phyloP scores from a whole-genome alignment of 2,329 filamentous ascomycete genomes.

The Penicillium nordicum region DNA sequence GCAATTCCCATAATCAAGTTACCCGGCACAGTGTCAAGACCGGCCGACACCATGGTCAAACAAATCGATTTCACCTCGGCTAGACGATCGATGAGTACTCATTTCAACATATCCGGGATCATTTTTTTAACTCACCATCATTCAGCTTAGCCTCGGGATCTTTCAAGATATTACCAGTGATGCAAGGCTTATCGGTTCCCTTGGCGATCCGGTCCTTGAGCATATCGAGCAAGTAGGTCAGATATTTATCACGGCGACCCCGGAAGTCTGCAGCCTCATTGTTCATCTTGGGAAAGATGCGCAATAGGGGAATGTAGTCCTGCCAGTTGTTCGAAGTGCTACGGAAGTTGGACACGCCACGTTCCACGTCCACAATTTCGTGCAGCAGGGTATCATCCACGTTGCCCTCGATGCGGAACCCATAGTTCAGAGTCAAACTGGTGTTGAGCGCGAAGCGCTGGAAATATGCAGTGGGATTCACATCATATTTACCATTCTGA shows the following conservation, averaged over 20 bases:
- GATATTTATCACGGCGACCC: constrained; percentile 63
- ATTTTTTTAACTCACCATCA: constrained; percentile 48
- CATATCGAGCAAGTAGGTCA: constrained; percentile 57
- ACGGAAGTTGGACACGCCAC: constrained; percentile 70
- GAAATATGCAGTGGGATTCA: constrained; percentile 71
- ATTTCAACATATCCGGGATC: constrained; percentile 2
- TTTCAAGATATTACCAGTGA: constrained; percentile 68
- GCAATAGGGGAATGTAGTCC: constrained; percentile 74
- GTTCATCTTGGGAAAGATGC: constrained; percentile 62
- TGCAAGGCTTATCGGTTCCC: constrained; percentile 65
- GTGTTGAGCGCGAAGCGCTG: constrained; percentile 75
- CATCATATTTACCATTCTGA: constrained; percentile 57
- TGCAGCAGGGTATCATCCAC: constrained; percentile 64
- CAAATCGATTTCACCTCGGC: constrained; percentile 77
- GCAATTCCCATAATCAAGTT: constrained; percentile 78
- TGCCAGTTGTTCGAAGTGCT: constrained; percentile 81
- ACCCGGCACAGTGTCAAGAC: constrained; percentile 75
- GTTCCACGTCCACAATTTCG: constrained; percentile 73
- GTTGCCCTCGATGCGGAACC: constrained; percentile 68
- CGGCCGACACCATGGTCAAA: constrained; percentile 76
- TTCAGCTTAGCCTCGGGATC: constrained; percentile 67
- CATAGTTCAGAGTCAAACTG: constrained; percentile 74
- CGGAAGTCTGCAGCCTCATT: constrained; percentile 63
- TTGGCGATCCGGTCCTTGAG: constrained; percentile 60
- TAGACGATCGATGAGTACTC: constrained; percentile 44